A percentile compares a stretch with the other conserved stretches of the same genome.
Conservation (phyloP, 805 yeast genomes). For the Suhomyces kilbournensis region DNA sequence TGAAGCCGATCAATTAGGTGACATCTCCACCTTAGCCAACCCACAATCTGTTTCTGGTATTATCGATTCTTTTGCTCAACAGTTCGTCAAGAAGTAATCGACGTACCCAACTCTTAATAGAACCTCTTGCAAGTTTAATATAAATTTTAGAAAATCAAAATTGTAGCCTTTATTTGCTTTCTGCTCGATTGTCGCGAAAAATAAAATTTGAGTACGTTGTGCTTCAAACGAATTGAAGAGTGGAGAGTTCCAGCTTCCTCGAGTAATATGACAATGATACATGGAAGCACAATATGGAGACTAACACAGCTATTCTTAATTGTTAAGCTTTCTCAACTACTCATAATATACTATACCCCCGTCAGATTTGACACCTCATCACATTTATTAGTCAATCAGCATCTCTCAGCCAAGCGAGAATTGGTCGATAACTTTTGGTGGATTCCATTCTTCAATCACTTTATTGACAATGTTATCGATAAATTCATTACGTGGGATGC, state of each 20-base stretch:
- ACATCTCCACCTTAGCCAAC: constrained; percentile 72
- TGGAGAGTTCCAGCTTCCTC: not conserved
- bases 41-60: constrained; percentile 70
- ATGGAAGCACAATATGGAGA: constrained; percentile 1
- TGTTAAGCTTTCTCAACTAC: constrained; percentile 37
- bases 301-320: constrained; percentile 19
- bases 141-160: not conserved
- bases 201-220: not conserved
- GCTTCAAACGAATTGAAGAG: not conserved
- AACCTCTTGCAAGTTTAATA: not conserved
- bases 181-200: not conserved
- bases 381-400: constrained; percentile 27
- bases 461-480: constrained; percentile 31
- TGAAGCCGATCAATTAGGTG: constrained; percentile 81
- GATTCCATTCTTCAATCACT: constrained; percentile 1
- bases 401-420: constrained; percentile 11
- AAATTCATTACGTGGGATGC: constrained; percentile 80
- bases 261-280: not conserved
- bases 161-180: not conserved
- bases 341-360: constrained; percentile 39
- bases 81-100: constrained; percentile 40
- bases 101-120: not conserved
- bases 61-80: constrained; percentile 42
- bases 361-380: constrained; percentile 51
- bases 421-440: not conserved